Conservation (phyloP, 352 stramenopile species). For the Blastocystis sp. region DNA sequence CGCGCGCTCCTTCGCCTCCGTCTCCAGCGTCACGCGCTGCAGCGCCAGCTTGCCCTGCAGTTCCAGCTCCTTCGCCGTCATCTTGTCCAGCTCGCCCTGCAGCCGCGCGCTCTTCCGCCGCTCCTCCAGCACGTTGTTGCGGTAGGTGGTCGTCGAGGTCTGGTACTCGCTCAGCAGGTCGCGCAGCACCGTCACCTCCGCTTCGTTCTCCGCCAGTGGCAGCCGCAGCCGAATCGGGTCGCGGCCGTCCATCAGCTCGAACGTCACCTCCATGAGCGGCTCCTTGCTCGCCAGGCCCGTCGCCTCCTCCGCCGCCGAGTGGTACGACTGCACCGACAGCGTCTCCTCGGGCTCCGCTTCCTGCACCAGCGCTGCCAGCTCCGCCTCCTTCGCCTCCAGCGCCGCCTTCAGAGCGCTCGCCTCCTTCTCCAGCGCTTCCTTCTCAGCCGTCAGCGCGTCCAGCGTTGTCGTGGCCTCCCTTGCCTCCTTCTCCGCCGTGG, state of each 20-base stretch:
- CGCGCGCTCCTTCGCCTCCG: neutral
- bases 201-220: neutral
- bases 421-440: neutral
- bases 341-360: neutral
- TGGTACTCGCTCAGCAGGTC: conserved; percentile 1
- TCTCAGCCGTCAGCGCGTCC: neutral
- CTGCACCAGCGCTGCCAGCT: neutral
- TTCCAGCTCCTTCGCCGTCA: neutral
- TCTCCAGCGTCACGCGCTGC: neutral
- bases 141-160: neutral
- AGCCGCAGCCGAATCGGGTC: conserved; percentile 3
- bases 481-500: neutral
- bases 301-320: neutral
- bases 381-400: neutral
- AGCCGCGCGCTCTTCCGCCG: neutral
- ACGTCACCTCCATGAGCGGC: neutral
- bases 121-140: neutral
- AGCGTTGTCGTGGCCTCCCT: neutral
- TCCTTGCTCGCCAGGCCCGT: neutral
- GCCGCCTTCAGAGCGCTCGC: neutral
- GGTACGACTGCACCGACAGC: no score
- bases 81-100: neutral
- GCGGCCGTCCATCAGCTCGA: neutral
- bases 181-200: neutral
- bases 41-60: conserved; percentile 4